phyloP scores from a whole-genome alignment of 495 filamentous ascomycete genomes.

The Talaromyces adpressus region DNA sequence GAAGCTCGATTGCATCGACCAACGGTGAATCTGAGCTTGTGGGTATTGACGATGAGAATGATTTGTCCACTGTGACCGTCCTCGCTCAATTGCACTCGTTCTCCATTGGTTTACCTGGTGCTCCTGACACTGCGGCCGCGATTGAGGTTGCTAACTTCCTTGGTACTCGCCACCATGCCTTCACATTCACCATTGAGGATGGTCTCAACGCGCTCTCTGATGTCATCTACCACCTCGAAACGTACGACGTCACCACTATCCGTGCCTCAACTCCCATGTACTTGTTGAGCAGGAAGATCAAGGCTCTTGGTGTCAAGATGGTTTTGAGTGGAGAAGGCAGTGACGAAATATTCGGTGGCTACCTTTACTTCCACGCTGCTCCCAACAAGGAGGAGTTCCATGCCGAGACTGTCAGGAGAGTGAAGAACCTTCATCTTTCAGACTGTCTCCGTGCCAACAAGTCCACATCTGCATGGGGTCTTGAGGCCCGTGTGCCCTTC shows the following conservation, averaged over 20 bases:
- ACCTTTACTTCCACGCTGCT: constrained; percentile 96
- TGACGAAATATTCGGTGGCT: constrained; percentile 97
- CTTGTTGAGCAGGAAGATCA: constrained; percentile 94
- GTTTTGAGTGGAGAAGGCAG: constrained; percentile 92
- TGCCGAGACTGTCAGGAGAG: constrained; percentile 80
- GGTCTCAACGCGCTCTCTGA: constrained; percentile 92
- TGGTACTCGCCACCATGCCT: constrained; percentile 93
- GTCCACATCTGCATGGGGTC: constrained; percentile 96
- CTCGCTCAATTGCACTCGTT: constrained; percentile 95
- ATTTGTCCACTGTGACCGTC: constrained; percentile 82
- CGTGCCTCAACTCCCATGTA: constrained; percentile 99
- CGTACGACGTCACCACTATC: constrained; percentile 96
- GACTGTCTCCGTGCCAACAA: constrained; percentile 98
- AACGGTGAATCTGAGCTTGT: constrained; percentile 65
- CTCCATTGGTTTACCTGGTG: constrained; percentile 88
- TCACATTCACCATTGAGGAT: constrained; percentile 96
- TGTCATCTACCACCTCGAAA: constrained; percentile 96
- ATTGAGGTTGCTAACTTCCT: constrained; percentile 88
- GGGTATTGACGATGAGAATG: constrained; percentile 86
- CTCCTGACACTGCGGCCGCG: constrained; percentile 86
- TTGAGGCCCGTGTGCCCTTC: constrained; percentile 97
- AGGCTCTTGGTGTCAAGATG: constrained; percentile 99
- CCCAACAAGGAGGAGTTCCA: constrained; percentile 89
- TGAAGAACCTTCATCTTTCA: constrained; percentile 91
- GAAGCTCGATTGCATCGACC: constrained; percentile 10